Conservation (phyloP, 768 basidiomycete species). For the Fomitopsis serialis region DNA sequence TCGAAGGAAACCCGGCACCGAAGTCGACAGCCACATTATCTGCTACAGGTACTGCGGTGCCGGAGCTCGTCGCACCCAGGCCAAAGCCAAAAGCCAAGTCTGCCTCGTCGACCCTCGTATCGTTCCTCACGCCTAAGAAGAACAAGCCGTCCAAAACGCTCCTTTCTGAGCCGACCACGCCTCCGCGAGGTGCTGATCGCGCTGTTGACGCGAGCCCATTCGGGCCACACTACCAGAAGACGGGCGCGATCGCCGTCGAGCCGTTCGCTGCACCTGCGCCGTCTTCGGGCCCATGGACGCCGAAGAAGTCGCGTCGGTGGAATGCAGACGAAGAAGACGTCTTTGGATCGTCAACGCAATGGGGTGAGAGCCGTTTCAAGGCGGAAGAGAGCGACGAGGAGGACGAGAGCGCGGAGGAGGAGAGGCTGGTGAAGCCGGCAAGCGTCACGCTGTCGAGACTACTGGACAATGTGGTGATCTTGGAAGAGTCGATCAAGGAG, state of each 20-base stretch:
- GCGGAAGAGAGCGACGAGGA: constrained; percentile 24
- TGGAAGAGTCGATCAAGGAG: constrained; percentile 96
- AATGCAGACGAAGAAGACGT: constrained; percentile 66
- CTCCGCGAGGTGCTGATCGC: constrained; percentile 36
- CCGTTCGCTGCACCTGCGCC: constrained; percentile 62
- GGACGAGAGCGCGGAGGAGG: constrained; percentile 27
- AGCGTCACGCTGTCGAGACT: constrained; percentile 75
- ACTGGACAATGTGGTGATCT: constrained; percentile 89
- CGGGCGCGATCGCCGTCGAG: constrained; percentile 64
- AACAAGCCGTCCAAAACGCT: constrained; percentile 37
- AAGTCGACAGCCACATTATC: constrained; percentile 25
- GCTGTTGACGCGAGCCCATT: constrained; percentile 69
- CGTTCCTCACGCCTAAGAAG: constrained; percentile 78
- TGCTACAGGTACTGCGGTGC: constrained; percentile 18
- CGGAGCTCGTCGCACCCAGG: constrained; percentile 28
- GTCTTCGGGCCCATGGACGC: constrained; percentile 58
- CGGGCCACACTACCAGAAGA: constrained; percentile 78
- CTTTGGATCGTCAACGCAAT: constrained; percentile 44
- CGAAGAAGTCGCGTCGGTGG: constrained; percentile 47
- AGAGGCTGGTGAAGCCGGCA: constrained; percentile 24
- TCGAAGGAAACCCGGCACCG: constrained; percentile 28
- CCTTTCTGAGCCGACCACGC: constrained; percentile 38
- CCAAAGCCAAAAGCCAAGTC: constrained; percentile 46
- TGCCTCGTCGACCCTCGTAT: constrained; percentile 58
- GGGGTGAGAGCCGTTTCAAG: constrained; percentile 31